A percentile compares a stretch with the other conserved stretches of the same genome.
Evolutionary conservation across 1,139 yeast species (phyloP).

Genomic region (Blastobotrys apis): DNA sequence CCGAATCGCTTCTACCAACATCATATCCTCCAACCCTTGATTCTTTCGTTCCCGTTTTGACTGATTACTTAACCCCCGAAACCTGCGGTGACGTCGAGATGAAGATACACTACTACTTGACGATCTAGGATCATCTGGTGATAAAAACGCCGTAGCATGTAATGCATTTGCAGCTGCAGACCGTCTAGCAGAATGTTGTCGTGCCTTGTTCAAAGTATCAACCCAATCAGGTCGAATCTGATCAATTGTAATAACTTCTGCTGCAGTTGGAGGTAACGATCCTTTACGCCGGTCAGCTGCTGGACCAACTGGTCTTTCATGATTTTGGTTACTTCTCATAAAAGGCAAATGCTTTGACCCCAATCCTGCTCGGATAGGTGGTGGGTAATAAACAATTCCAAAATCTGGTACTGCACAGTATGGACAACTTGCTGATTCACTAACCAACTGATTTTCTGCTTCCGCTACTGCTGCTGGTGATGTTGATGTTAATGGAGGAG

Average conservation of each 20-base stretch:
- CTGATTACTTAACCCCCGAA: slow-evolving; percentile 7
- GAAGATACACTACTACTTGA: slow-evolving; percentile 9
- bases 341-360: neutral
- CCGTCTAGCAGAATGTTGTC: slow-evolving; percentile 72
- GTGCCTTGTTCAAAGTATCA: slow-evolving; percentile 60
- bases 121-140: slow-evolving; percentile 6
- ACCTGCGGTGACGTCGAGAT: slow-evolving; percentile 11
- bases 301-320: neutral
- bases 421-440: slow-evolving; percentile 90
- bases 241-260: slow-evolving; percentile 62
- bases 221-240: slow-evolving; percentile 92
- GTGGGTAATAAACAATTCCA: slow-evolving; percentile 75
- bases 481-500: slow-evolving; percentile 14
- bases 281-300: slow-evolving; percentile 21
- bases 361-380: slow-evolving; percentile 33
- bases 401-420: slow-evolving; percentile 86
- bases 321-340: slow-evolving; percentile 3
- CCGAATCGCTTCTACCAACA: slow-evolving; percentile 81
- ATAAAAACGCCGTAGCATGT: slow-evolving; percentile 69
- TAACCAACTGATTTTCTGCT: slow-evolving; percentile 43
- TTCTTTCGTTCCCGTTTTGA: slow-evolving; percentile 6
- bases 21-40: slow-evolving; percentile 59
- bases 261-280: slow-evolving; percentile 28
- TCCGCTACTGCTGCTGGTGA: slow-evolving; percentile 15
- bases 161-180: slow-evolving; percentile 94